These are phyloP conservation scores for Pythium coloratum DNA, from an alignment of 352 stramenopile species.

Conservation along the genomic window DNA sequence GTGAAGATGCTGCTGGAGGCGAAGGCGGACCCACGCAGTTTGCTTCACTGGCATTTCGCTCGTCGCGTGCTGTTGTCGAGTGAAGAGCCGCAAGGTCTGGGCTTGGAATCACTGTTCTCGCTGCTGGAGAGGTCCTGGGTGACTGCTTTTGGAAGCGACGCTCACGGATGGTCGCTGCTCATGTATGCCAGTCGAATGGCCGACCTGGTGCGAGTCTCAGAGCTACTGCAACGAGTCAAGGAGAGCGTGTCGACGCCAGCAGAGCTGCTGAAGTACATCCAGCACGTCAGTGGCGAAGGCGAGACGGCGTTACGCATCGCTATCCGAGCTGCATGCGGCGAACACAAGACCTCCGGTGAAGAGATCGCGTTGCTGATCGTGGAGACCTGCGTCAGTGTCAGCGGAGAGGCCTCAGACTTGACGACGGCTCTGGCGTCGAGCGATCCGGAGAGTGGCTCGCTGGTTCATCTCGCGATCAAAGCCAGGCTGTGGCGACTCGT, in stretches of 20 bases:
- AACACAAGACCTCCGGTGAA: conserved; percentile 20
- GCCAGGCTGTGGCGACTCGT: conserved; percentile 65
- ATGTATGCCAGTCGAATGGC: conserved; percentile 66
- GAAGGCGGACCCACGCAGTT: conserved; percentile 39
- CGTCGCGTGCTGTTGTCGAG: conserved; percentile 44
- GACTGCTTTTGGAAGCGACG: conserved; percentile 37
- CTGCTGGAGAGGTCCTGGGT: conserved; percentile 23
- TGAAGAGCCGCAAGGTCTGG: conserved; percentile 31
- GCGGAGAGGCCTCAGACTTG: not conserved
- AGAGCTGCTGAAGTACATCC: conserved; percentile 40
- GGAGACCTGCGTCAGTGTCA: conserved; percentile 15
- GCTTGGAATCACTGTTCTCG: conserved; percentile 33
- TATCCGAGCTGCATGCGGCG: conserved; percentile 42
- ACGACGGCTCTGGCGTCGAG: conserved; percentile 19
- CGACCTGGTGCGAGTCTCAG: conserved; percentile 43
- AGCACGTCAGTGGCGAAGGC: conserved; percentile 57
- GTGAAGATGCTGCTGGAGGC: conserved; percentile 46
- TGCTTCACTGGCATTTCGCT: conserved; percentile 65
- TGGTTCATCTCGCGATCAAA: conserved; percentile 62
- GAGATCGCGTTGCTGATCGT: conserved; percentile 46
- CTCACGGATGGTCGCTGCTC: conserved; percentile 54
- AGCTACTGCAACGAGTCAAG: conserved; percentile 31
- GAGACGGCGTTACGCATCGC: conserved; percentile 73
- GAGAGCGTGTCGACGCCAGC: conserved; percentile 8
- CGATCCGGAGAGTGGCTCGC: conserved; percentile 48